These are phyloP conservation scores for Irpex sp. DNA, from an alignment of 1,284 basidiomycete genomes.

Conservation along the genomic window DNA sequence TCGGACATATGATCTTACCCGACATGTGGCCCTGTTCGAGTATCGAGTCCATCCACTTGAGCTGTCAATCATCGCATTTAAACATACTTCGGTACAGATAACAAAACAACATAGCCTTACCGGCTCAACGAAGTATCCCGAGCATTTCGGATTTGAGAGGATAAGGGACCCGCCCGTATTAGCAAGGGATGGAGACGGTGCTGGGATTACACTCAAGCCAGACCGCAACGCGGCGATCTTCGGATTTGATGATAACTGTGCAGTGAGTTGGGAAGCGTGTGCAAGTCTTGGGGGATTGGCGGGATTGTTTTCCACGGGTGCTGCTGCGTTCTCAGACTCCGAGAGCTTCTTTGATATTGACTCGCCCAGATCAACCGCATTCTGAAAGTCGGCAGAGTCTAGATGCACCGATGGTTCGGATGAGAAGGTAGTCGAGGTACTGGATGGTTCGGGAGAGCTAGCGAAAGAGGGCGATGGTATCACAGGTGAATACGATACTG, in stretches of 20 bases:
- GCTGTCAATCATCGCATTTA: slow-evolving; percentile 35
- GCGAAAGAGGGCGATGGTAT: slow-evolving; percentile 47
- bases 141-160: slow-evolving; percentile 75
- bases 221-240: slow-evolving; percentile 49
- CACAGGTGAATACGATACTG: slow-evolving; percentile 21
- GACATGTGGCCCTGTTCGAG: slow-evolving; percentile 71
- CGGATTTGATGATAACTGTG: slow-evolving; percentile 48
- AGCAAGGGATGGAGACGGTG: slow-evolving; percentile 20
- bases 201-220: slow-evolving; percentile 29
- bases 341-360: slow-evolving; percentile 5
- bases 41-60: slow-evolving; percentile 93
- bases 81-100: neutral
- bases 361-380: slow-evolving; percentile 10
- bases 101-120: slow-evolving; percentile 41
- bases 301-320: neutral
- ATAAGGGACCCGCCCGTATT: slow-evolving; percentile 55
- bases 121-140: slow-evolving; percentile 95
- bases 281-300: slow-evolving; percentile 16
- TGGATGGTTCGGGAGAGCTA: slow-evolving; percentile 29
- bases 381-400: slow-evolving; percentile 1
- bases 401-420: neutral
- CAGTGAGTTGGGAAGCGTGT: slow-evolving; percentile 43
- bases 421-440: neutral
- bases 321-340: neutral
- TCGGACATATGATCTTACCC: slow-evolving; percentile 91